phyloP scores from a whole-genome alignment of 2,329 filamentous ascomycete species.

The Fusarium succisae region DNA sequence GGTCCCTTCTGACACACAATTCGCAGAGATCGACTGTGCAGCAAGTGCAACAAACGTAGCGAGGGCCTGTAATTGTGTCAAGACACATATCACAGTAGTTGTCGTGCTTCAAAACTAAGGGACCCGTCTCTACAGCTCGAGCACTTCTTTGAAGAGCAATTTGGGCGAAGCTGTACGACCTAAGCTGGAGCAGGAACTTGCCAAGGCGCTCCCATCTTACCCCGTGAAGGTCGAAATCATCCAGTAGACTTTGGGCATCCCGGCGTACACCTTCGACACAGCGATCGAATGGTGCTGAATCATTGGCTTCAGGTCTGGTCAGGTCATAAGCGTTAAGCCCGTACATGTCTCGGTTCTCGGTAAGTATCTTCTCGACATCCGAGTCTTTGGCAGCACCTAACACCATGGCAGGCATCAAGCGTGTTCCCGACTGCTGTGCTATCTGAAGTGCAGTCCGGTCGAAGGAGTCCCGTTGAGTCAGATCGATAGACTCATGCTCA shows the following conservation, averaged over 20 bases:
- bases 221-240: neutral
- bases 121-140: constrained; percentile 3
- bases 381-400: constrained; percentile 9
- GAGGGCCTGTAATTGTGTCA: neutral
- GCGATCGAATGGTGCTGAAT: neutral
- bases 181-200: constrained; percentile 17
- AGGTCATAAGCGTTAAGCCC: constrained; percentile 17
- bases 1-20: neutral
- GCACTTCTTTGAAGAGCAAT: constrained; percentile 19
- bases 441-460: constrained; percentile 18
- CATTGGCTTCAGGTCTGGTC: neutral
- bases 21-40: constrained; percentile 15
- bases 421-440: constrained; percentile 10
- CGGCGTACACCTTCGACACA: constrained; percentile 13
- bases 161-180: constrained; percentile 17
- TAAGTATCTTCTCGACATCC: constrained; percentile 1
- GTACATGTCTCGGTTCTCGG: constrained; percentile 21
- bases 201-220: constrained; percentile 19
- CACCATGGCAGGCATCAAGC: constrained; percentile 13
- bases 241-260: constrained; percentile 13
- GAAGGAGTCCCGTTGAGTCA: constrained; percentile 20
- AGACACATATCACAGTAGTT: constrained; percentile 23
- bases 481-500: constrained; percentile 8
- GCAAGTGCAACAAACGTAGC: constrained; percentile 12
- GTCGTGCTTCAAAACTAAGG: constrained; percentile 11